Percentiles rank a stretch among this genome's conserved stretches.
Conservation (phyloP, 1,139 yeast genomes). For the Fermentozyma sake region DNA sequence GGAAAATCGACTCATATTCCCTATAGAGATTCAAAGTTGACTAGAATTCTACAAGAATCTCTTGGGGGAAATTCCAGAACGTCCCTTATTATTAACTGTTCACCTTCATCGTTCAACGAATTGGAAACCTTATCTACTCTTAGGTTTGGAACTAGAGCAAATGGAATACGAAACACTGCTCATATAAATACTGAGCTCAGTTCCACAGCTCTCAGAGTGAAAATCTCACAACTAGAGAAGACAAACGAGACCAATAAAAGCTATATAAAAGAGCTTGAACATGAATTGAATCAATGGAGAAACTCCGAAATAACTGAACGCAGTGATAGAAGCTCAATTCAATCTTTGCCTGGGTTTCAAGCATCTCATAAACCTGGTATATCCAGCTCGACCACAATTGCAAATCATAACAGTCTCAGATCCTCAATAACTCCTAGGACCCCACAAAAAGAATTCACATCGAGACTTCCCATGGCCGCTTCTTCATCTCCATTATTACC, state of each 20-base stretch:
- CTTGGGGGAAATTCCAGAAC: slow-evolving; percentile 87
- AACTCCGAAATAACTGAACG: slow-evolving; percentile 11
- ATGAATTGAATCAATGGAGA: slow-evolving; percentile 33
- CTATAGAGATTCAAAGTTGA: slow-evolving; percentile 78
- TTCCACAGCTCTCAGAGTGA: slow-evolving; percentile 47
- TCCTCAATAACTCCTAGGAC: slow-evolving; percentile 8
- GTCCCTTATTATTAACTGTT: slow-evolving; percentile 71
- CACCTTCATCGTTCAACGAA: slow-evolving; percentile 60
- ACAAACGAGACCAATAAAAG: slow-evolving; percentile 40
- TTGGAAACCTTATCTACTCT: slow-evolving; percentile 73
- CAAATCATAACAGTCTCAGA: slow-evolving; percentile 3
- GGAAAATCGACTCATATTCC: slow-evolving; percentile 65
- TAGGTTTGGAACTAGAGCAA: slow-evolving; percentile 78
- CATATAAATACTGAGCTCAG: slow-evolving; percentile 69
- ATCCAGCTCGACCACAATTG: slow-evolving; percentile 6
- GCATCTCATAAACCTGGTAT: slow-evolving; percentile 6
- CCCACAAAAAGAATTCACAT: slow-evolving; percentile 7
- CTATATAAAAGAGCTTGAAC: slow-evolving; percentile 47
- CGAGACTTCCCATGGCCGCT: slow-evolving; percentile 8
- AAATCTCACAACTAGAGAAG: slow-evolving; percentile 45
- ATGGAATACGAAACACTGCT: slow-evolving; percentile 63
- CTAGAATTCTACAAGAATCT: slow-evolving; percentile 79
- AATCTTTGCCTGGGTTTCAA: no score
- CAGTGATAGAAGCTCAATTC: no score
- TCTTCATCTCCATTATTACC: slow-evolving; percentile 11